Evolutionary conservation across 2,329 filamentous ascomycete species (phyloP).

Genomic region (Colletotrichum sp.): DNA sequence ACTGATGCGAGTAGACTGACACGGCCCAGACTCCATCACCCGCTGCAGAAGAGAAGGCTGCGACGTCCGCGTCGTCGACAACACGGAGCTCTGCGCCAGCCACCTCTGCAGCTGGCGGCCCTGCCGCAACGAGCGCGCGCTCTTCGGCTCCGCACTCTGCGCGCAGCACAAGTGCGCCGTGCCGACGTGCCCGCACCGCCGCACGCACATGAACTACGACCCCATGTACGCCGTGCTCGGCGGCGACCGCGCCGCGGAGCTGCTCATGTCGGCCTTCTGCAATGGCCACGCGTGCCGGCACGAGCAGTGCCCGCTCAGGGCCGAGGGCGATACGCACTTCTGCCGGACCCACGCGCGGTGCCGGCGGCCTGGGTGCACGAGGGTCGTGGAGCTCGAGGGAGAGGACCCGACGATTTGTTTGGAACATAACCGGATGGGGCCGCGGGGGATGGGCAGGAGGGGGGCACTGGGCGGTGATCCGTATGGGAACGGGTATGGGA

Average conservation of each 20-base stretch:
- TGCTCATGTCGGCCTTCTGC: slow-evolving; percentile 11
- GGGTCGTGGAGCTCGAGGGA: not conserved
- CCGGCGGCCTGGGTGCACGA: not conserved
- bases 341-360: slow-evolving; percentile 12
- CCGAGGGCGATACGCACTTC: not conserved
- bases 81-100: slow-evolving; percentile 20
- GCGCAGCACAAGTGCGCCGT: slow-evolving; percentile 27
- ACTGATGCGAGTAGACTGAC: not conserved
- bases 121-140: slow-evolving; percentile 20
- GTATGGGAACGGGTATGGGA: not conserved
- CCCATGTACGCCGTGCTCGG: not conserved
- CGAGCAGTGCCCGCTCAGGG: not conserved
- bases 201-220: not conserved
- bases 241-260: not conserved
- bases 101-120: slow-evolving; percentile 27
- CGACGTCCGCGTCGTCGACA: slow-evolving; percentile 4
- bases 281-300: slow-evolving; percentile 10
- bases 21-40: not conserved
- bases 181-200: slow-evolving; percentile 19
- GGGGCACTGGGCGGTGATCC: not conserved
- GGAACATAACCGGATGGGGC: slow-evolving; percentile 1
- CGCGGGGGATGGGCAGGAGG: not conserved
- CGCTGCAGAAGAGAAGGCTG: slow-evolving; percentile 5
- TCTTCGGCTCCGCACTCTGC: slow-evolving; percentile 22
- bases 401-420: slow-evolving; percentile 2